Evolutionary conservation across 106 monocot genomes (phyloP).

Genomic region (Dendrobium catenatum): DNA sequence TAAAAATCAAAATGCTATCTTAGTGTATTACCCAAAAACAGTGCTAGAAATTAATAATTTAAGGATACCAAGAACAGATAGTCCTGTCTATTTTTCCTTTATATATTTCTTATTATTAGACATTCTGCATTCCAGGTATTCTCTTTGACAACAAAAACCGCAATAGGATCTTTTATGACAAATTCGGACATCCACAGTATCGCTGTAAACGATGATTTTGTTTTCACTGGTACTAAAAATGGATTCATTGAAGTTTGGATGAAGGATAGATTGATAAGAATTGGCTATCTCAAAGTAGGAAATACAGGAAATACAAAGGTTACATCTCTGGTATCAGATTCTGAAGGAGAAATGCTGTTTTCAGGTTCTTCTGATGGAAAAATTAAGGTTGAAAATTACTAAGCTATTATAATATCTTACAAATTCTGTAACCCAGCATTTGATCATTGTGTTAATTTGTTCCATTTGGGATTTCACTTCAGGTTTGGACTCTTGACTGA

Average conservation of each 20-base stretch:
- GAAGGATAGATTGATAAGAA: slow-evolving; percentile 26
- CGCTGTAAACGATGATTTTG: slow-evolving; percentile 21
- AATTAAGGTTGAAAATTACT: slow-evolving; percentile 29
- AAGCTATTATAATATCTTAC: neutral
- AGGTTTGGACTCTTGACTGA: neutral
- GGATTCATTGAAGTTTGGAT: slow-evolving; percentile 51
- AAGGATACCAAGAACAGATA: neutral
- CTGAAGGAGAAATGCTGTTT: slow-evolving; percentile 34
- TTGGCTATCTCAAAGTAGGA: slow-evolving; percentile 27
- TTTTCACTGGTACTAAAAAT: slow-evolving; percentile 41
- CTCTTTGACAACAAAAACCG: slow-evolving; percentile 27
- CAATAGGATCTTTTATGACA: slow-evolving; percentile 33
- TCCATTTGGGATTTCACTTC: neutral
- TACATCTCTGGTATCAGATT: slow-evolving; percentile 24
- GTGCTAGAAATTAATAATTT: neutral
- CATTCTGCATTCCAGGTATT: slow-evolving; percentile 27
- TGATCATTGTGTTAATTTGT: neutral
- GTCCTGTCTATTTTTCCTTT: too few relatives aligned
- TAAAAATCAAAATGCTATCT: neutral
- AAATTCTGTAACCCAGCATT: neutral
- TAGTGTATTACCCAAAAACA: neutral
- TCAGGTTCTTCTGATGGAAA: slow-evolving; percentile 44
- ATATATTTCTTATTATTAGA: neutral
- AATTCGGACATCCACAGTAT: slow-evolving; percentile 33
- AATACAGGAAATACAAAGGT: slow-evolving; percentile 19